Conservation (phyloP, 1,284 basidiomycete genomes). For the Melampsora abietis-canadensis region DNA sequence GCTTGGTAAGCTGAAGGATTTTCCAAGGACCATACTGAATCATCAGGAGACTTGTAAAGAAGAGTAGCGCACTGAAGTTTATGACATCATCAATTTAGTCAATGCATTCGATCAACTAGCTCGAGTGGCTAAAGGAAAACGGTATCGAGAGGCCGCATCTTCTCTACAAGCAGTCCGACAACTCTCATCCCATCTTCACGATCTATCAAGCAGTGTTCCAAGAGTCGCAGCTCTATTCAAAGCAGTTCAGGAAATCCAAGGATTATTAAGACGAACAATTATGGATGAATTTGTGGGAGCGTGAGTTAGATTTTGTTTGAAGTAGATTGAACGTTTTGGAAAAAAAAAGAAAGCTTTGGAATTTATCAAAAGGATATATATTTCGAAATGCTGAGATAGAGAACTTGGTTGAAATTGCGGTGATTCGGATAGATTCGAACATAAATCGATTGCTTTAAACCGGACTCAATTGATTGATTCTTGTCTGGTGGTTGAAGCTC, state of each 20-base stretch:
- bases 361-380: no score
- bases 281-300: constrained; percentile 85
- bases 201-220: constrained; percentile 68
- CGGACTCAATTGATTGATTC: constrained; percentile 61
- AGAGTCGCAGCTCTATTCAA: constrained; percentile 72
- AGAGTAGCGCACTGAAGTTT: no score
- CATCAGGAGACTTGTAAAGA: neutral
- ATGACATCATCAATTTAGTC: constrained; percentile 57
- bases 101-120: constrained; percentile 78
- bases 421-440: constrained; percentile 37
- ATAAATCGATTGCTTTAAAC: constrained; percentile 34
- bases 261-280: constrained; percentile 69
- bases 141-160: constrained; percentile 72
- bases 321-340: no score
- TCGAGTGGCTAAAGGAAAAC: constrained; percentile 66
- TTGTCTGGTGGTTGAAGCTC: constrained; percentile 76
- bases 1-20: constrained; percentile 66
- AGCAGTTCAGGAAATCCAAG: constrained; percentile 73
- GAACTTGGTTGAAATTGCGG: constrained; percentile 22
- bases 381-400: neutral
- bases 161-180: constrained; percentile 73
- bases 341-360: neutral
- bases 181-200: constrained; percentile 69
- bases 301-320: constrained; percentile 61
- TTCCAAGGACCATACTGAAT: neutral